Evolutionary conservation across 139 green algal genomes (phyloP), one percentile per base, ranked within the genome.

Genomic region (Micractinium conductrix): DNA sequence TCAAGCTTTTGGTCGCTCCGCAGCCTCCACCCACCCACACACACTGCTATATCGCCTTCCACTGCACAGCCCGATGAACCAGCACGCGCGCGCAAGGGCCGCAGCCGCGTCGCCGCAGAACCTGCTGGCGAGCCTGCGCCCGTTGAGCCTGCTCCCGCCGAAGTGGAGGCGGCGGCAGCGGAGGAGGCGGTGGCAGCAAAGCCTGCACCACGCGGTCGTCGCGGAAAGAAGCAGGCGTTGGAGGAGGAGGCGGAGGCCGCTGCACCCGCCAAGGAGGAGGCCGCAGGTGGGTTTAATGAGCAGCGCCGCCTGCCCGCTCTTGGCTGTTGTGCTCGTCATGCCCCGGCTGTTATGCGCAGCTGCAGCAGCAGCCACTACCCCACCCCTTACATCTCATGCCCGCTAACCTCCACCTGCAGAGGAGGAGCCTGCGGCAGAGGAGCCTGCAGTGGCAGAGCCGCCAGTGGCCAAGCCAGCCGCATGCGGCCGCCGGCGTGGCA

Each of bases 361-460:
- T n/a, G n/a, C n/a, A n/a, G n/a, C n/a, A n/a, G n/a, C n/a, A n/a
- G n/a, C n/a, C n/a, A n/a, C n/a, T n/a, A n/a, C n/a, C n/a, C n/a
- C n/a, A n/a, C n/a, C n/a, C n/a, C n/a, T n/a, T n/a, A n/a, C n/a
- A n/a, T n/a, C n/a, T n/a, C n/a, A n/a, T n/a, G n/a, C n/a, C n/a
- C n/a, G n/a, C n/a, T n/a, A n/a, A n/a, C n/a, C n/a, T n/a, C n/a
- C n/a, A n/a, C n/a, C n/a, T n/a, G n/a, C n/a, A n/a, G n/a, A n/a
- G n/a, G n/a, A n/a, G n/a, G n/a, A n/a, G n/a, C 42, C 33, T 44
- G 78, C 30, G 28, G 78, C 28, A 55, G 78, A 70, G 42, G 78
- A 70, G 78, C 50, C 78, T 17, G 74, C 38, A 16, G 74, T 22
- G 2, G 78, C 50, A 19, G 40, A 50, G 33, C 65, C n/a, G n/a